phyloP scores from a whole-genome alignment of 1,284 basidiomycete genomes.

The Trichosporon asahii region DNA sequence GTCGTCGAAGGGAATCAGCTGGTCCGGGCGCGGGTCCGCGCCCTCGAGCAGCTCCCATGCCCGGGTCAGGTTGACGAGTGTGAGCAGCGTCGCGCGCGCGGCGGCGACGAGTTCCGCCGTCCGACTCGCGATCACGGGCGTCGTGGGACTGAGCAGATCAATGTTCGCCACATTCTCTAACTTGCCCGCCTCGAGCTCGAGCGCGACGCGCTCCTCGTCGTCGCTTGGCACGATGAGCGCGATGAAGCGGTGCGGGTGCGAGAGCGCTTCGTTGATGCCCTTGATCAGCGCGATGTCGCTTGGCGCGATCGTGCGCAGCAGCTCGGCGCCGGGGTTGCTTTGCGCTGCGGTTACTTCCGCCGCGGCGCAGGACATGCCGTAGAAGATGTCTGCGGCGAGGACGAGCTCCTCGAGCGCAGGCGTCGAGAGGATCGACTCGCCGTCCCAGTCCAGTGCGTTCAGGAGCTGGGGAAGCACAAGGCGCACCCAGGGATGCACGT shows the following conservation, averaged over 20 bases:
- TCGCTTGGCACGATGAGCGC: constrained; percentile 77
- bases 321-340: constrained; percentile 29
- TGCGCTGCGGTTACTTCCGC: constrained; percentile 52
- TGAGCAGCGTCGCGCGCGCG: constrained; percentile 64
- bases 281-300: constrained; percentile 72
- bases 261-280: constrained; percentile 81
- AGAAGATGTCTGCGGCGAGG: constrained; percentile 70
- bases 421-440: constrained; percentile 67
- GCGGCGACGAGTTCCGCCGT: constrained; percentile 67
- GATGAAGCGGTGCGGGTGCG: constrained; percentile 82
- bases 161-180: constrained; percentile 56
- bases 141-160: constrained; percentile 57
- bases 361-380: constrained; percentile 59
- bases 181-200: constrained; percentile 64
- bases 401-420: constrained; percentile 76
- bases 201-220: constrained; percentile 52
- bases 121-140: constrained; percentile 67
- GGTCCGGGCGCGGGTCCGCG: constrained; percentile 57
- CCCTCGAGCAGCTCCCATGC: constrained; percentile 67
- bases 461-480: constrained; percentile 77
- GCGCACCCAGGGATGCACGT: constrained; percentile 79
- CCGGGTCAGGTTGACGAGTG: constrained; percentile 67
- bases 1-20: constrained; percentile 21
- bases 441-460: constrained; percentile 71
- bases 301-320: constrained; percentile 65